phyloP scores from a whole-genome alignment of 306 rosid species.

The Cyamopsis tetragonoloba region DNA sequence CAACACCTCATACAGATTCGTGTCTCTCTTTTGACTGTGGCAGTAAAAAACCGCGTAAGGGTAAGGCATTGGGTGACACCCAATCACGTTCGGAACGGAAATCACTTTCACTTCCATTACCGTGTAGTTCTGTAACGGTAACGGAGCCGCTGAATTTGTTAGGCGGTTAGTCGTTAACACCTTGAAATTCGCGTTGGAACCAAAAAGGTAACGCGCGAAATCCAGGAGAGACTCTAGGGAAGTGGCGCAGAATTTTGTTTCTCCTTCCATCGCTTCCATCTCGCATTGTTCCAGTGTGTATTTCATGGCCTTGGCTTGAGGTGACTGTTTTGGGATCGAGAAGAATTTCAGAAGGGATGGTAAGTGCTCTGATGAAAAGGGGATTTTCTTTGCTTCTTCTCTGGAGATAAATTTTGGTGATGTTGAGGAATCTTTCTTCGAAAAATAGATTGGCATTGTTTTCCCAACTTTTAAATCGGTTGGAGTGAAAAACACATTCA shows the following conservation, averaged over 20 bases:
- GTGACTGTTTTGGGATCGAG: conserved; percentile 46
- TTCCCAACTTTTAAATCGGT: conserved; percentile 50
- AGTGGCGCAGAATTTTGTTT: conserved; percentile 63
- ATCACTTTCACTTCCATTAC: conserved; percentile 33
- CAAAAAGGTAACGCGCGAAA: conserved; percentile 35
- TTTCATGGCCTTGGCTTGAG: conserved; percentile 61
- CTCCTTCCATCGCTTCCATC: conserved; percentile 48
- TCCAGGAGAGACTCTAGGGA: conserved; percentile 64
- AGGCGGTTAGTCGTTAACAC: conserved; percentile 44
- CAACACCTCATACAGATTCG: conserved; percentile 43
- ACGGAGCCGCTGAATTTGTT: conserved; percentile 27
- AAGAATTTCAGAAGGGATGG: conserved; percentile 48
- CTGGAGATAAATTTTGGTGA: conserved; percentile 52
- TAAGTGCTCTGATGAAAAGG: conserved; percentile 50
- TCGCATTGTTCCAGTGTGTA: conserved; percentile 56
- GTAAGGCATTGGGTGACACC: conserved; percentile 73
- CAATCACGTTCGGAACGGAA: conserved; percentile 46
- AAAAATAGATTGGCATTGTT: conserved; percentile 52
- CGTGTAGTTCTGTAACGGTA: conserved; percentile 71
- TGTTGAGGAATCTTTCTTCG: conserved; percentile 35
- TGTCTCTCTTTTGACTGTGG: conserved; percentile 51
- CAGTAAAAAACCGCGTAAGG: conserved; percentile 76
- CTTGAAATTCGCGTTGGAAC: conserved; percentile 34
- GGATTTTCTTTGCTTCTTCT: conserved; percentile 61
- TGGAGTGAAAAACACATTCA: conserved; percentile 57